Percentiles rank a stretch among this genome's conserved stretches.
Conservation (phyloP, 768 basidiomycete species). For the Harrya chromipes region DNA sequence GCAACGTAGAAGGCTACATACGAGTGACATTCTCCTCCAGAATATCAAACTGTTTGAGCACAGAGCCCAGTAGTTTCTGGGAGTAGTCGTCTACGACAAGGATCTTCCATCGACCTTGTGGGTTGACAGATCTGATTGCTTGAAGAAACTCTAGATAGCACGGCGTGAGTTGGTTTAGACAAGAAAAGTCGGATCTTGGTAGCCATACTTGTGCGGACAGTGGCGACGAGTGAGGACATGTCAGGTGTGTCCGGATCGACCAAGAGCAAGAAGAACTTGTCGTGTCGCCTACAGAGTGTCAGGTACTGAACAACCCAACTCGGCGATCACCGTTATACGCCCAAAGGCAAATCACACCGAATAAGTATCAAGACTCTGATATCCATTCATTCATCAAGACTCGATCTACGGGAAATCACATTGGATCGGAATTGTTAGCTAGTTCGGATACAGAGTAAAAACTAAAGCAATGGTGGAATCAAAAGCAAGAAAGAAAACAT, state of each 20-base stretch:
- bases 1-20: constrained; percentile 41
- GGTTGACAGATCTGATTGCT: constrained; percentile 81
- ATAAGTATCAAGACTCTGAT: too few species aligned
- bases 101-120: constrained; percentile 92
- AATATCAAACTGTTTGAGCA: constrained; percentile 92
- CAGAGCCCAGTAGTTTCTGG: constrained; percentile 76
- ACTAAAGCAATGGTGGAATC: constrained; percentile 1
- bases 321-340: constrained; percentile 11
- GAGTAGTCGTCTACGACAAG: constrained; percentile 94
- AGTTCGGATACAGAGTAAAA: constrained; percentile 10
- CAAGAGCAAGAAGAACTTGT: neutral
- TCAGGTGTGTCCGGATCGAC: constrained; percentile 1
- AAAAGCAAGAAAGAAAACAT: neutral
- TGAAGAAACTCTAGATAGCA: constrained; percentile 71
- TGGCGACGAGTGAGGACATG: constrained; percentile 46
- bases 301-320: neutral
- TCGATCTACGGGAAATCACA: neutral
- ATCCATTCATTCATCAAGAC: neutral
- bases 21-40: constrained; percentile 95
- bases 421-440: neutral
- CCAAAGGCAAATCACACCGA: too few species aligned
- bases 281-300: neutral
- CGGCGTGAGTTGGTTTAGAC: neutral
- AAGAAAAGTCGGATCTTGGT: neutral
- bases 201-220: constrained; percentile 45